Base-by-base conservation (phyloP, 768 basidiomycete species). In the Lenzites betulinus region DNA sequence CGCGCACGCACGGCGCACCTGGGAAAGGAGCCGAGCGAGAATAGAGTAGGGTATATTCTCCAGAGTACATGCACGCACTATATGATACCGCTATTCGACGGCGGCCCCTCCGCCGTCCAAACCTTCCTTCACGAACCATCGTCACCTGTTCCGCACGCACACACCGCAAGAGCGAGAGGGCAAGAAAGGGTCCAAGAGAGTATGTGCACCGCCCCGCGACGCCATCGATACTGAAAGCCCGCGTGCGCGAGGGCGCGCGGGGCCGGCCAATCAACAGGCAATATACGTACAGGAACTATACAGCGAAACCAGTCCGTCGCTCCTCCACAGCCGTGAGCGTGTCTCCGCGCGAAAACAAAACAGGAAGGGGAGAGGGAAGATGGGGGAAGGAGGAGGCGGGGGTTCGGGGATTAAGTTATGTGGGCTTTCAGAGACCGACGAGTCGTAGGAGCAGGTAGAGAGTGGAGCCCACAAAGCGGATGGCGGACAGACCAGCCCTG, bases 381-480 rank as follows among this genome's bases (percentile, higher is more conserved):
- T 13, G 49, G 23, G 55, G 36, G 7, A 23, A 20, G 39, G 22
- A 30, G 16, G 39, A 49, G 20, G 36, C n/a, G 51, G 26, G 39
- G 28, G 38, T 52, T 54, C 23, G 39, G 44, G 23, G 47, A 43
- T 58, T 57, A 63, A 36, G 55, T 62, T 47, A 52, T 26, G 41
- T 30, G 38, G 48, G 50, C 12, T 39, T 50, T 79, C 76, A 89
- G 60, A 77, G 74, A 39, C 90, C 89, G 65, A 88, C 78, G 48
- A 92, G 76, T 66, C 89, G 83, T 72, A 95, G 82, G 57, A 94
- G 67, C 56, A 95, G 82, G 73, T 94, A 95, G 46, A 93, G 66
- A 51, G 86, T 70, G 16, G 92, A 93, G 22, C 93, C 92, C 36
- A 82, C 60, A 77, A 95, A 95, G 39, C 94, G 87, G 67, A 95